A percentile compares a stretch with the other conserved stretches of the same genome.
These are phyloP conservation scores for Lobosporangium transversale DNA, from an alignment of 192 early-diverging fungal genomes.

Conservation along the genomic window DNA sequence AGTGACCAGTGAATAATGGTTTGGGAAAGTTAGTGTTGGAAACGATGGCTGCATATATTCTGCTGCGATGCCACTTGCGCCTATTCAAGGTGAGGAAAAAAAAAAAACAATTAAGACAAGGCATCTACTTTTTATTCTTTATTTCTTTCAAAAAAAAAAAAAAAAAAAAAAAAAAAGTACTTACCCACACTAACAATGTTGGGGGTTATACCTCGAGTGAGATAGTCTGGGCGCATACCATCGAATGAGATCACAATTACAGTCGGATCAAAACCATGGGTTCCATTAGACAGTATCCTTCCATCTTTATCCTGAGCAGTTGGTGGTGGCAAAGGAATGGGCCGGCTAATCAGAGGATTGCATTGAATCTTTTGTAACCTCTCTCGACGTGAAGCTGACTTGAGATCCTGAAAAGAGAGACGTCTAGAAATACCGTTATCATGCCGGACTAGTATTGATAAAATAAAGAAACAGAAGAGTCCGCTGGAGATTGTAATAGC, in stretches of 20 bases:
- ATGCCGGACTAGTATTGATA: conserved; percentile 5
- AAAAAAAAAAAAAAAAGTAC: conserved; percentile 15
- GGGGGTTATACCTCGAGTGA: conserved; percentile 79
- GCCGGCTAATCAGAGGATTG: conserved; percentile 6
- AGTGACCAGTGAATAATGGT: conserved; percentile 92
- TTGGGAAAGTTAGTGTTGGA: conserved; percentile 88
- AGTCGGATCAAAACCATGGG: conserved; percentile 71
- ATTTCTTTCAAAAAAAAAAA: not conserved
- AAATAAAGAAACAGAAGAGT: conserved; percentile 17
- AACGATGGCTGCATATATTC: conserved; percentile 77
- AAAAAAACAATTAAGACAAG: not conserved
- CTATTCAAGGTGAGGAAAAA: conserved; percentile 29
- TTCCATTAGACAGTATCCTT: conserved; percentile 65
- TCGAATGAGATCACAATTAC: conserved; percentile 90
- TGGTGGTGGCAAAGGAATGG: conserved; percentile 16
- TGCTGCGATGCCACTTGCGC: conserved; percentile 58
- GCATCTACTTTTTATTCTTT: not conserved
- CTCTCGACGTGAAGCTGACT: conserved; percentile 2
- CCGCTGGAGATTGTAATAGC: conserved; percentile 6
- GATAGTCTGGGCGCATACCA: conserved; percentile 87
- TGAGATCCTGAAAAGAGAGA: not conserved
- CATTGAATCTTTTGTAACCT: conserved; percentile 23
- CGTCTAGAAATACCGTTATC: not conserved
- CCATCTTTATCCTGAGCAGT: no score
- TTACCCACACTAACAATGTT: conserved; percentile 67